Conservation (phyloP, 805 yeast genomes). For the Lipomyces anomalus region DNA sequence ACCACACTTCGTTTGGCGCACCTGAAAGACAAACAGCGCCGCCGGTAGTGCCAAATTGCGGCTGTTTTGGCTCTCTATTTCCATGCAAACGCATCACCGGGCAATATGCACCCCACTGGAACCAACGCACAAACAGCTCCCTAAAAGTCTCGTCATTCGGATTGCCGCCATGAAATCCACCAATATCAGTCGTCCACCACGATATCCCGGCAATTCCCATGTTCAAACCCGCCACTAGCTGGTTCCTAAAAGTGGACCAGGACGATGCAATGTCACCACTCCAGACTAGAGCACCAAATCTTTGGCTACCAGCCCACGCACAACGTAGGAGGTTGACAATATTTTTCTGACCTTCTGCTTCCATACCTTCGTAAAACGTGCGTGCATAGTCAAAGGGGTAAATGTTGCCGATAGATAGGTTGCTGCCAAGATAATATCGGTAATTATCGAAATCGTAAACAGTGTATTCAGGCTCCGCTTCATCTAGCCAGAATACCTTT, state of each 20-base stretch:
- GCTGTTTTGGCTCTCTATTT: slow-evolving; percentile 17
- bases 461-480: slow-evolving; percentile 24
- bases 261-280: slow-evolving; percentile 24
- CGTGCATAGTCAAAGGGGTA: slow-evolving; percentile 22
- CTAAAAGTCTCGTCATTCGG: slow-evolving; percentile 15
- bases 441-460: slow-evolving; percentile 24
- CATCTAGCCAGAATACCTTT: slow-evolving; percentile 24
- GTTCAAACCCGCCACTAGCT: slow-evolving; percentile 22
- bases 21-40: slow-evolving; percentile 24
- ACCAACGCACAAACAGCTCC: slow-evolving; percentile 24
- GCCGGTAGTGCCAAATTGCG: slow-evolving; percentile 22
- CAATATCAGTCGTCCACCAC: slow-evolving; percentile 26
- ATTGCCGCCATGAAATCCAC: slow-evolving; percentile 25
- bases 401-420: slow-evolving; percentile 19
- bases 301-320: slow-evolving; percentile 26
- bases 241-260: slow-evolving; percentile 19
- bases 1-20: slow-evolving; percentile 24
- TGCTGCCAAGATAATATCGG: slow-evolving; percentile 19
- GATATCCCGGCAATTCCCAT: slow-evolving; percentile 25
- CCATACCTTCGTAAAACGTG: slow-evolving; percentile 22
- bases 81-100: slow-evolving; percentile 25
- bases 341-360: slow-evolving; percentile 6
- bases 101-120: slow-evolving; percentile 24
- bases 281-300: slow-evolving; percentile 25
- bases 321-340: slow-evolving; percentile 14